phyloP scores from a whole-genome alignment of 169 alveolate species.

The Eimeria falciformis region DNA sequence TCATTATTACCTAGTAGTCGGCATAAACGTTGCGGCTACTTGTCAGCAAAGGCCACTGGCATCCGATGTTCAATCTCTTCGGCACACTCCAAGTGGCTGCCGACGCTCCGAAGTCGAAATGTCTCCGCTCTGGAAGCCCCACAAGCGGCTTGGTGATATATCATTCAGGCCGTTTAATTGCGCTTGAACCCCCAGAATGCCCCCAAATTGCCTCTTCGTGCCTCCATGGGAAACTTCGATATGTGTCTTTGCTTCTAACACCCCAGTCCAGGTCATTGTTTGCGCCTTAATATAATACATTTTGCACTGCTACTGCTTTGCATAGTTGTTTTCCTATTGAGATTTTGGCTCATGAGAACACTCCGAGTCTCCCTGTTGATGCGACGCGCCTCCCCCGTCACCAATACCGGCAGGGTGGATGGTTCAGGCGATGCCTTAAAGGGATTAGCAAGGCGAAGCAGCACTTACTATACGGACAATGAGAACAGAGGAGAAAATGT shows the following conservation, averaged over 20 bases:
- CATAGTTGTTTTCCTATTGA: not conserved
- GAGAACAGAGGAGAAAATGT: not conserved
- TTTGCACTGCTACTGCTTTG: not conserved
- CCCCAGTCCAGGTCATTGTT: not conserved
- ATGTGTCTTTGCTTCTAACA: slow-evolving; percentile 45
- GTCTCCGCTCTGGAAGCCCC: not conserved
- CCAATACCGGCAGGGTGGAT: not conserved
- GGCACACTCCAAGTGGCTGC: slow-evolving; percentile 52
- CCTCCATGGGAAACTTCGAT: slow-evolving; percentile 19
- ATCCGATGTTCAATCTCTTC: slow-evolving; percentile 28
- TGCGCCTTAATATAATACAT: not conserved
- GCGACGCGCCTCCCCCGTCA: slow-evolving; percentile 64
- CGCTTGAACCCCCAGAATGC: slow-evolving; percentile 36
- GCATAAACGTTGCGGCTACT: slow-evolving; percentile 3
- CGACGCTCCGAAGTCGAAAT: slow-evolving; percentile 53
- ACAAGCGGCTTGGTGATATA: not conserved
- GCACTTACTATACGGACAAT: not conserved
- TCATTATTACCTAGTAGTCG: slow-evolving; percentile 18
- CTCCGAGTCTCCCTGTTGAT: slow-evolving; percentile 39
- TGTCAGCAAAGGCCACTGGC: not conserved
- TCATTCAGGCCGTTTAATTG: slow-evolving; percentile 3
- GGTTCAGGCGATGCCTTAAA: not conserved
- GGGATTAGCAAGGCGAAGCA: slow-evolving; percentile 59
- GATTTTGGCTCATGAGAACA: slow-evolving; percentile 4
- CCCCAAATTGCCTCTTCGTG: slow-evolving; percentile 18